Evolutionary conservation across 495 filamentous ascomycete species (phyloP).

Genomic region (Daldinia vernicosa): DNA sequence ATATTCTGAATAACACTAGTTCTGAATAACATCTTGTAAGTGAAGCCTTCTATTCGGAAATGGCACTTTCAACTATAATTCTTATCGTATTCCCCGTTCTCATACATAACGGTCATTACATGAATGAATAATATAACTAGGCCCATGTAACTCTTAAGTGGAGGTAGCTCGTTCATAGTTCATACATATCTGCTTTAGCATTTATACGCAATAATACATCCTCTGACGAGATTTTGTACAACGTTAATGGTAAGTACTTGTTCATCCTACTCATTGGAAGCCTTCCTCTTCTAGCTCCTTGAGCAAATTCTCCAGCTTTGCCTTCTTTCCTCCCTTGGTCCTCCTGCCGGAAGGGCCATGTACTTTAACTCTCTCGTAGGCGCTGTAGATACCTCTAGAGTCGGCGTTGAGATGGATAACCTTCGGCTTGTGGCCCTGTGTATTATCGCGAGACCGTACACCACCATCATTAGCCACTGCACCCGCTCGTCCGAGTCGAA

Average conservation of each 20-base stretch:
- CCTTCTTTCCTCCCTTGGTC: constrained; percentile 61
- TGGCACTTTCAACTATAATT: neutral
- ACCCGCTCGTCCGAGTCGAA: constrained; percentile 66
- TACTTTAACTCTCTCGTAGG: constrained; percentile 44
- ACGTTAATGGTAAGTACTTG: neutral
- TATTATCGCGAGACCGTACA: constrained; percentile 48
- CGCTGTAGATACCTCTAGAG: constrained; percentile 46
- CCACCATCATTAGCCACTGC: constrained; percentile 50
- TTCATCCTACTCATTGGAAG: constrained; percentile 10
- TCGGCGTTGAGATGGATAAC: constrained; percentile 50
- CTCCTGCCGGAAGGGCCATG: constrained; percentile 52
- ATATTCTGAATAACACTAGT: neutral
- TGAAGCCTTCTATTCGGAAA: neutral
- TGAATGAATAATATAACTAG: neutral
- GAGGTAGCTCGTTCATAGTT: neutral
- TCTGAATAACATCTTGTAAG: neutral
- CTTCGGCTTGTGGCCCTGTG: constrained; percentile 42
- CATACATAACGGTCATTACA: neutral
- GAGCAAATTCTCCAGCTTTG: constrained; percentile 57
- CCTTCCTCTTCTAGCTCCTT: constrained; percentile 49
- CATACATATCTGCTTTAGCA: neutral
- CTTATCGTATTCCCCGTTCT: neutral
- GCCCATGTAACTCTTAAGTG: neutral
- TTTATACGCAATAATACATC: neutral
- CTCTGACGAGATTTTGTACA: neutral